Evolutionary conservation across 2,329 filamentous ascomycete species (phyloP).

Genomic region (Phaeosphaeria sp.): DNA sequence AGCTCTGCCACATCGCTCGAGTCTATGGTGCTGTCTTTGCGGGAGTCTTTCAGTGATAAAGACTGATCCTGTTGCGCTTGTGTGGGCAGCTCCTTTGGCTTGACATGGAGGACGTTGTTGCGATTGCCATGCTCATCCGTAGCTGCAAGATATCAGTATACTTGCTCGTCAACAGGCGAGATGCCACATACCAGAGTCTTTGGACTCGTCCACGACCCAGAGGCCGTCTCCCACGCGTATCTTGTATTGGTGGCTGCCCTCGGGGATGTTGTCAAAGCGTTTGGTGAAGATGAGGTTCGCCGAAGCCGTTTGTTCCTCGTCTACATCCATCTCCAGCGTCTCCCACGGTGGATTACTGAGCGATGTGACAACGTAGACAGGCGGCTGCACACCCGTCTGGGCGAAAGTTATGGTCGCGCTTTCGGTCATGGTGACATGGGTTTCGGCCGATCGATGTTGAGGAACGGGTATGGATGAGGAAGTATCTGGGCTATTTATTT

Average conservation of each 20-base stretch:
- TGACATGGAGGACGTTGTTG: constrained; percentile 59
- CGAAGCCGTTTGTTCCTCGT: constrained; percentile 54
- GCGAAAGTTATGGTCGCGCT: constrained; percentile 66
- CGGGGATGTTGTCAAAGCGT: constrained; percentile 61
- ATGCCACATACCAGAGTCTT: constrained; percentile 62
- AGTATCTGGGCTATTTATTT: no score
- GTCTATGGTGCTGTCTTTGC: constrained; percentile 25
- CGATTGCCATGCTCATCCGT: constrained; percentile 60
- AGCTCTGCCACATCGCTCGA: constrained; percentile 5
- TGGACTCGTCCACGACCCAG: constrained; percentile 70
- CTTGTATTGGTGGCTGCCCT: constrained; percentile 75
- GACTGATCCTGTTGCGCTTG: background rate
- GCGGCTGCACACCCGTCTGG: constrained; percentile 66
- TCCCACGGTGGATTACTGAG: constrained; percentile 73
- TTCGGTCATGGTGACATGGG: constrained; percentile 25
- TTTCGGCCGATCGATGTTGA: background rate
- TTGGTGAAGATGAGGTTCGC: constrained; percentile 67
- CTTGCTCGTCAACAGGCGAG: background rate
- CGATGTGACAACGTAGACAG: constrained; percentile 73
- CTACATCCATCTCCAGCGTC: constrained; percentile 68
- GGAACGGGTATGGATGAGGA: no score
- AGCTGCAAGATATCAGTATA: constrained; percentile 47
- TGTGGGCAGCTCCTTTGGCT: constrained; percentile 5
- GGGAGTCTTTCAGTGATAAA: constrained; percentile 7
- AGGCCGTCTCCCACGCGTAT: constrained; percentile 71